These are phyloP conservation scores for Silene noctiflora DNA, from an alignment of 179 eudicot species.

Conservation along the genomic window DNA sequence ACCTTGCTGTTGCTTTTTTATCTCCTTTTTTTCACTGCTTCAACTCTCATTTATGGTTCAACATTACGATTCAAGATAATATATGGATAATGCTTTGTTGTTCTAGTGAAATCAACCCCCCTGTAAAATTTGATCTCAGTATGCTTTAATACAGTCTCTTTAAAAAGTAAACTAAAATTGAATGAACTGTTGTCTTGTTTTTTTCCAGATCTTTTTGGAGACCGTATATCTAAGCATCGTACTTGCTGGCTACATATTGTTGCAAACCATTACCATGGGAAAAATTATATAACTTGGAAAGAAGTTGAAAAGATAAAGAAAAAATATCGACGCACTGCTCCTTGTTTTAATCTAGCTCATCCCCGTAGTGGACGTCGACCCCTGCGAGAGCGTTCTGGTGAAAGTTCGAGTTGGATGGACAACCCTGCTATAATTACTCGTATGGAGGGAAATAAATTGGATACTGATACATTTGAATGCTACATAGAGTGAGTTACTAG, in stretches of 20 bases:
- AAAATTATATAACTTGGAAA: constrained; percentile 19
- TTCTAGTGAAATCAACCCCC: too few relatives aligned
- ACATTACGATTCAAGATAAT: too few relatives aligned
- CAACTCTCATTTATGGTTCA: too few relatives aligned
- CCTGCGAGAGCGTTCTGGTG: constrained; percentile 10
- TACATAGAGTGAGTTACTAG: constrained; percentile 47
- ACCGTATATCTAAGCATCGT: constrained; percentile 27
- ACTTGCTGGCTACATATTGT: constrained; percentile 32
- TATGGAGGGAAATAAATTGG: constrained; percentile 34
- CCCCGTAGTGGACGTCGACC: constrained; percentile 8
- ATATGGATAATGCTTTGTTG: too few relatives aligned
- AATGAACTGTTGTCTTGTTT: constrained; percentile 5
- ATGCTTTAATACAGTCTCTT: too few relatives aligned
- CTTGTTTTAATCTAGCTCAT: constrained; percentile 20
- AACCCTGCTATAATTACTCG: not conserved
- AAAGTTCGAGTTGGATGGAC: constrained; percentile 18
- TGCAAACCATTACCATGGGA: constrained; percentile 9
- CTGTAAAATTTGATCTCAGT: too few relatives aligned
- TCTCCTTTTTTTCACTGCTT: too few relatives aligned
- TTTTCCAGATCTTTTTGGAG: constrained; percentile 21
- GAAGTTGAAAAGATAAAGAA: constrained; percentile 21
- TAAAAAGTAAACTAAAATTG: not conserved
- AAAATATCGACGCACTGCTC: constrained; percentile 17
- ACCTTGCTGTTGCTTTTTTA: too few relatives aligned
- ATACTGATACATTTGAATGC: constrained; percentile 39